Conservation (phyloP, 2,329 filamentous ascomycete genomes). For the Geoglossum cookeanum region DNA sequence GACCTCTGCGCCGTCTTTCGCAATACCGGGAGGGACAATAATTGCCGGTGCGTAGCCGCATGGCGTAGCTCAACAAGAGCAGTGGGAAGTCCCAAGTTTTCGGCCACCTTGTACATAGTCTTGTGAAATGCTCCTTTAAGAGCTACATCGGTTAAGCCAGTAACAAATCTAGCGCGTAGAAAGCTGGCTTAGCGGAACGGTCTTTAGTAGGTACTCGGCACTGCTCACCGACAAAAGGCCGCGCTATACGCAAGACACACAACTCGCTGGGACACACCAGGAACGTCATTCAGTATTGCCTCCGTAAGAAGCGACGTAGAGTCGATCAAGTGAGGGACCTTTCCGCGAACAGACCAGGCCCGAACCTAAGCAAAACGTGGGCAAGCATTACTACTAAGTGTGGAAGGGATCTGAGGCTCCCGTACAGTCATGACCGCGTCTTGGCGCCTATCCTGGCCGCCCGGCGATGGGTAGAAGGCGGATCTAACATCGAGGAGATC, state of each 20-base stretch:
- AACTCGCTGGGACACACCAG: slow-evolving; percentile 29
- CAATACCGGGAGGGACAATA: slow-evolving; percentile 57
- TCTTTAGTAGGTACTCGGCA: slow-evolving; percentile 31
- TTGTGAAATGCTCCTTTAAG: slow-evolving; percentile 47
- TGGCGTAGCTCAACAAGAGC: slow-evolving; percentile 80
- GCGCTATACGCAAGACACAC: slow-evolving; percentile 11
- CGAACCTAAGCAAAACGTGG: not conserved
- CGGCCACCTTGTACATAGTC: slow-evolving; percentile 55
- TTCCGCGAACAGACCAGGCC: slow-evolving; percentile 49
- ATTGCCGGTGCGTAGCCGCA: slow-evolving; percentile 74
- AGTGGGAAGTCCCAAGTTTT: slow-evolving; percentile 47
- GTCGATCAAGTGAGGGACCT: slow-evolving; percentile 62
- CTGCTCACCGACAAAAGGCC: slow-evolving; percentile 36
- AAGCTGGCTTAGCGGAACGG: slow-evolving; percentile 7
- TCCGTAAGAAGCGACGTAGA: slow-evolving; percentile 56
- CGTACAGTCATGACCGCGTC: not conserved
- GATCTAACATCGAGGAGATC: not conserved
- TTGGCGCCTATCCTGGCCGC: not conserved
- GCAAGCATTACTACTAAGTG: not conserved
- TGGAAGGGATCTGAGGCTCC: not conserved
- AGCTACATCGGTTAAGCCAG: slow-evolving; percentile 56
- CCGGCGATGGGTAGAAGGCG: not conserved
- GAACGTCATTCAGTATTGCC: slow-evolving; percentile 45
- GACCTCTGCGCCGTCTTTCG: slow-evolving; percentile 50
- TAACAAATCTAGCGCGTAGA: slow-evolving; percentile 45